Percentiles rank a stretch among this genome's conserved stretches.
Evolutionary conservation across 2,329 filamentous ascomycete species (phyloP).

Genomic region (Talaromyces sp.): DNA sequence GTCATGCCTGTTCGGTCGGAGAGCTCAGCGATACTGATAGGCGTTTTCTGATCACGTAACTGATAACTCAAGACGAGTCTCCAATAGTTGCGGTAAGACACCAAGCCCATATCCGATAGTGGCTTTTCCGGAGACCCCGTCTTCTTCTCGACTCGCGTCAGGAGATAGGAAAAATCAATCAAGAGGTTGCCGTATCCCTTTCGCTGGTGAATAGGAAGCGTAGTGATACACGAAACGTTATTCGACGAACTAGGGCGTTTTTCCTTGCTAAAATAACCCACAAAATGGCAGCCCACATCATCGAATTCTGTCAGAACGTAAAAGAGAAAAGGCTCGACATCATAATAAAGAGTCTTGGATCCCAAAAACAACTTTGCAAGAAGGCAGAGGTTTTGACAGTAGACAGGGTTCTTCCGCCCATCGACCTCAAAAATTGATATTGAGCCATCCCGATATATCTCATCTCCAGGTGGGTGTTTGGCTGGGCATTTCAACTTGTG

Average conservation of each 20-base stretch:
- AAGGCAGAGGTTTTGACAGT: constrained; percentile 93
- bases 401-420: constrained; percentile 86
- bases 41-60: constrained; percentile 60
- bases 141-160: constrained; percentile 88
- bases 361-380: constrained; percentile 95
- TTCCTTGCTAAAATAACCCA: constrained; percentile 99
- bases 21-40: constrained; percentile 50
- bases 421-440: constrained; percentile 98
- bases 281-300: constrained; percentile 85
- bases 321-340: constrained; percentile 98
- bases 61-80: constrained; percentile 82
- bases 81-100: constrained; percentile 98
- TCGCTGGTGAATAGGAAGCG: constrained; percentile 90
- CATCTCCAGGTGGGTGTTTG: constrained; percentile 94
- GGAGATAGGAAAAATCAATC: constrained; percentile 96
- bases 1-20: constrained; percentile 93
- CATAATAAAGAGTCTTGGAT: constrained; percentile 98
- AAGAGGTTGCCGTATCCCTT: constrained; percentile 95
- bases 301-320: constrained; percentile 94
- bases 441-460: constrained; percentile 92
- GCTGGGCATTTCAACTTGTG: constrained; percentile 96
- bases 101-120: constrained; percentile 93
- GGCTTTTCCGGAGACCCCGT: constrained; percentile 96
- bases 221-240: constrained; percentile 96
- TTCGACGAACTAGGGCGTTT: constrained; percentile 92